Base-by-base conservation (phyloP, 257 asterid genomes). In the Paraleonurus japonicus region DNA sequence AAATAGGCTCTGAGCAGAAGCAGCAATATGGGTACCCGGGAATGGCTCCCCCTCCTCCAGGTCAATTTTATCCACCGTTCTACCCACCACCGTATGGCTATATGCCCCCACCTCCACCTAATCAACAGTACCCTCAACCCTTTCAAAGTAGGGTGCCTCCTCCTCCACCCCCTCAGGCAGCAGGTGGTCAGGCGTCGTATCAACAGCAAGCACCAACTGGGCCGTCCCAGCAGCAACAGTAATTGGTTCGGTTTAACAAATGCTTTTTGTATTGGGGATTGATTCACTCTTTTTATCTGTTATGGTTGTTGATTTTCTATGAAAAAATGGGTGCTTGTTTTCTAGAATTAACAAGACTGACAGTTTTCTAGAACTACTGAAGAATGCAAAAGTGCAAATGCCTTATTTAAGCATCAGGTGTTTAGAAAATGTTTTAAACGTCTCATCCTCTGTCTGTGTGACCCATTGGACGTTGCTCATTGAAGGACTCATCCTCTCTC, bases 61-160 rank as follows among this genome's bases (percentile, higher is more conserved):
- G 93, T 59, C 97, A 86, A 61, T 86, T 85, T 70, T 94, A 88
- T 76, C 96, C 82, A 11, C 86, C 89, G 3, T 83, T 81, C 81
- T 83, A 85, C 83, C 95, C 93, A 7, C 96, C 95, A 11, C 89
- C 85, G 12, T 84, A 83, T 27, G 95, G 92, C 5, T 86, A 91
- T 79, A 80, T 84, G 84, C 85, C 82, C 0, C 95, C 95, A 9
- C 92, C 88, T 7, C 71, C 82, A 39, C 85, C 87, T 50, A 80
- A 79, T 76, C 95, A 87, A 15, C 90, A 87, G 20, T 82, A 85
- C 57, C 87, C 86, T 19, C 90, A 78, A 20, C 81, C 79, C 8
- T 82, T 81, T 66, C 95, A 80, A 65, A 45, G 84, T 20, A 74
- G 85, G 72, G 75, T 84, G 84, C 89, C 78, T 11, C 84, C 77